Conservation (phyloP, 2,329 filamentous ascomycete species). For the Colletotrichum salicis region DNA sequence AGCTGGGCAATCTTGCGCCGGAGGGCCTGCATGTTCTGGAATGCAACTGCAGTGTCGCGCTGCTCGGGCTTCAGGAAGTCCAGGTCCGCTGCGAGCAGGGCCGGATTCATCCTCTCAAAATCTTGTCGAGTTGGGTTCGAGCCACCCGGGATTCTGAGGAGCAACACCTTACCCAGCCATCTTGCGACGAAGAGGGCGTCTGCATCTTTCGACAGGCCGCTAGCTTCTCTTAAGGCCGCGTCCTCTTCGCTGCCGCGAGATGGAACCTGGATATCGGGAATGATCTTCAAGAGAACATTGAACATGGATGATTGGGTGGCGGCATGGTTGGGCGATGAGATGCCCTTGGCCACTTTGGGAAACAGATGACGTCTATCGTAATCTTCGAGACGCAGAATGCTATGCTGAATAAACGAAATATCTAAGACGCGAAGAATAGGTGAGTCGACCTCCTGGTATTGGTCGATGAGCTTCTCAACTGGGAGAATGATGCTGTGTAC, state of each 20-base stretch:
- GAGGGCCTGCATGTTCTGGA: constrained; percentile 56
- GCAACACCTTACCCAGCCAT: constrained; percentile 81
- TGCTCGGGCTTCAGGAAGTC: constrained; percentile 76
- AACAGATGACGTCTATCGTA: constrained; percentile 77
- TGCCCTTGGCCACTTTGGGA: constrained; percentile 74
- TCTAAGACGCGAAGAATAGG: constrained; percentile 88
- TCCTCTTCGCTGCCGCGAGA: constrained; percentile 84
- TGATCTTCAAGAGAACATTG: constrained; percentile 81
- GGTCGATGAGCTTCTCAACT: constrained; percentile 83
- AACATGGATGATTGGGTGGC: constrained; percentile 71
- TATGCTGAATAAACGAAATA: constrained; percentile 88
- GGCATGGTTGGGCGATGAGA: constrained; percentile 57
- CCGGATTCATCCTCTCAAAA: constrained; percentile 51
- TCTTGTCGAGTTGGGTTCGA: constrained; percentile 37
- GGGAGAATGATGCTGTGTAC: constrained; percentile 76
- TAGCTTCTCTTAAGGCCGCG: constrained; percentile 68
- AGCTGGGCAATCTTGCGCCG: constrained; percentile 73
- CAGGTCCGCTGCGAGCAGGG: constrained; percentile 73
- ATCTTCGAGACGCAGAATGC: constrained; percentile 62
- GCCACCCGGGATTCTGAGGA: constrained; percentile 58
- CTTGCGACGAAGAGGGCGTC: constrained; percentile 80
- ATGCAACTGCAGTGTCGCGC: constrained; percentile 36
- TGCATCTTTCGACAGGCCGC: constrained; percentile 72
- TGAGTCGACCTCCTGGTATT: constrained; percentile 82
- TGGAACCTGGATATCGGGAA: constrained; percentile 78